Evolutionary conservation across 371 early-diverging fungal species (phyloP).

Genomic region (Mucor piriformis): DNA sequence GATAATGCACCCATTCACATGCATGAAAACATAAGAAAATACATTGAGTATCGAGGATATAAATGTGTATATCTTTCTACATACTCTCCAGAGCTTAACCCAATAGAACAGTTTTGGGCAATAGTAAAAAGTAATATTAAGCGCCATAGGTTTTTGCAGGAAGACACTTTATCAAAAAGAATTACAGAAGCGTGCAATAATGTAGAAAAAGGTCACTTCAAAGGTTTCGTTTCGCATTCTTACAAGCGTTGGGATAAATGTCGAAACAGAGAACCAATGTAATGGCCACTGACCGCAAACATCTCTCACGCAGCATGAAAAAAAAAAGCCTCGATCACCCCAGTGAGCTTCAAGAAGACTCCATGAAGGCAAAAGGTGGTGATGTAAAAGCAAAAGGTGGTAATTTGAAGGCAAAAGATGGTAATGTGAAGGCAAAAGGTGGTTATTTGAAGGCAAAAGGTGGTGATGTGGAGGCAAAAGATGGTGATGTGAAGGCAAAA

Average conservation of each 20-base stretch:
- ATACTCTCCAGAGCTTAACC: slow-evolving; percentile 18
- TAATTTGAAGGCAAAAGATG: background rate
- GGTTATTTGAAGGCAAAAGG: background rate
- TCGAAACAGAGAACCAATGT: slow-evolving; percentile 12
- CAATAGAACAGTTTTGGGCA: slow-evolving; percentile 19
- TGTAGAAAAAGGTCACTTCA: slow-evolving; percentile 13
- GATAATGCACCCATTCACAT: too few species aligned
- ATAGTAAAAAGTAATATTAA: slow-evolving; percentile 2
- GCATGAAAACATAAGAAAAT: too few species aligned
- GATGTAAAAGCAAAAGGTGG: too few species aligned
- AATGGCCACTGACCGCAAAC: background rate
- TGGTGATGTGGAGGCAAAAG: too few species aligned
- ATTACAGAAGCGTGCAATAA: slow-evolving; percentile 21
- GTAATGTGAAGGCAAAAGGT: slow-evolving; percentile 9
- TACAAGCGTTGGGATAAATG: slow-evolving; percentile 5
- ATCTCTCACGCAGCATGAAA: background rate
- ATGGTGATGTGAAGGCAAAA: background rate
- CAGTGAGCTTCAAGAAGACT: slow-evolving; percentile 2
- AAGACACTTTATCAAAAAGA: slow-evolving; percentile 10
- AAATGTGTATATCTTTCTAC: too few species aligned
- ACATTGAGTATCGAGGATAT: too few species aligned
- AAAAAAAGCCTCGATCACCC: slow-evolving; percentile 4
- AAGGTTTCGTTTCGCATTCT: slow-evolving; percentile 22
- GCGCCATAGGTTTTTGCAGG: slow-evolving; percentile 21
- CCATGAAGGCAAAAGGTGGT: background rate